Evolutionary conservation across 225 moss, liverwort and hornwort genomes (phyloP), one percentile per base, ranked within the genome.

Genomic region (Antitrichia curtipendula): DNA sequence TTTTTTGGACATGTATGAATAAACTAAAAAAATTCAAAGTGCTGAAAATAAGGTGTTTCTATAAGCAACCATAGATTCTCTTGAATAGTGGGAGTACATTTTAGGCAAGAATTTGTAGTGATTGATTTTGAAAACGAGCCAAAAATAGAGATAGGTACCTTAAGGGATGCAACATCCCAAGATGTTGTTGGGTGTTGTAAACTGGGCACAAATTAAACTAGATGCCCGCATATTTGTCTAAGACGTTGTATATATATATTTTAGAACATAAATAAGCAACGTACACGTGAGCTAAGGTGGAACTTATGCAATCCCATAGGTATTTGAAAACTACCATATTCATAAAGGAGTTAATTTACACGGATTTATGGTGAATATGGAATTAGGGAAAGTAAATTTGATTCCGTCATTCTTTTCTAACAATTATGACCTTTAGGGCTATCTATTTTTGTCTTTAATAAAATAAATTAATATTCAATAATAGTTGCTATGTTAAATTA

Each of bases 401-500:
- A 22, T 66, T 38, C 22, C 38, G 22, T n/a, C 0, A 21, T 2
- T 0, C 10, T 66, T 66, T 21, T 12, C 12, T n/a, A 66, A n/a
- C 22, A n/a, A 66, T 0, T 66, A 2, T n/a, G 6, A 12, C n/a
- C 12, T 12, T 66, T n/a, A n/a, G 6, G 2, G 12, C 22, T 38
- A 66, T 66, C 11, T n/a, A n/a, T 22, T n/a, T 66, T 66, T n/a
- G 36, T n/a, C 6, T 22, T 66, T n/a, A n/a, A 0, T 21, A 66
- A 21, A 66, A 11, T n/a, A n/a, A 6, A n/a, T n/a, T n/a, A n/a
- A 21, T 1, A 20, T 1, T 3, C 3, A n/a, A n/a, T 65, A 20
- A n/a, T 19, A 36, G 20, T 7, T 0, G 1, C 6, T 36, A 65
- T n/a, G 2, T 20, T 20, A n/a, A n/a, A n/a, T n/a, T n/a, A n/a